These are phyloP conservation scores for Spinacia oleracea DNA, from an alignment of 179 eudicot species.

Conservation along the genomic window DNA sequence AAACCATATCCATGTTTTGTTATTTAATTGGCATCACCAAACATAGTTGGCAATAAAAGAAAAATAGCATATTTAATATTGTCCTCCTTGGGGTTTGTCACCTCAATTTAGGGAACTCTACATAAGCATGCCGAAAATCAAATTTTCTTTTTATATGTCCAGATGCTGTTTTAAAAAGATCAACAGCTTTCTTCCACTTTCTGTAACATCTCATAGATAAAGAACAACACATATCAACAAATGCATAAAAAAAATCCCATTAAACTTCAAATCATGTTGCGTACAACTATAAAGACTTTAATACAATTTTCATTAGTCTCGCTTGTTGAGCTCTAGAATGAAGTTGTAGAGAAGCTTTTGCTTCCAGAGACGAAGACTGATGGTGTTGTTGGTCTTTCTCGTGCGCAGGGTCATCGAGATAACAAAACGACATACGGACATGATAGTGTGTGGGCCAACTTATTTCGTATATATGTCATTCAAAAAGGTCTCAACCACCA, in stretches of 20 bases:
- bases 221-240: constrained; percentile 91
- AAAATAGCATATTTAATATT: no score
- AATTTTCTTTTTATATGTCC: no score
- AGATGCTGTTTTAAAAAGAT: no score
- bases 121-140: no score
- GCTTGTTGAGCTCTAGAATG: constrained; percentile 94
- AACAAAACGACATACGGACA: no score
- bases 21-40: no score
- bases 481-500: background rate
- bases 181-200: constrained; percentile 82
- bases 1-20: no score
- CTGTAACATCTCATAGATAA: constrained; percentile 97
- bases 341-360: constrained; percentile 81
- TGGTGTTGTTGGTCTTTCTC: constrained; percentile 92
- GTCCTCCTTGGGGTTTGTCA: no score
- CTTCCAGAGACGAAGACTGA: constrained; percentile 97
- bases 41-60: no score
- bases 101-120: no score
- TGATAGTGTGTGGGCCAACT: constrained; percentile 92
- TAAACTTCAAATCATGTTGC: constrained; percentile 9
- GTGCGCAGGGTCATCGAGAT: no score
- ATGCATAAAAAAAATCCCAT: constrained; percentile 15
- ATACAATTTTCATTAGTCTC: constrained; percentile 11
- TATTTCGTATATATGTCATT: constrained; percentile 55
- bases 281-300: background rate